These are phyloP conservation scores for Yamadazyma takamatsuzukensis DNA, from an alignment of 805 yeast genomes.

Conservation along the genomic window DNA sequence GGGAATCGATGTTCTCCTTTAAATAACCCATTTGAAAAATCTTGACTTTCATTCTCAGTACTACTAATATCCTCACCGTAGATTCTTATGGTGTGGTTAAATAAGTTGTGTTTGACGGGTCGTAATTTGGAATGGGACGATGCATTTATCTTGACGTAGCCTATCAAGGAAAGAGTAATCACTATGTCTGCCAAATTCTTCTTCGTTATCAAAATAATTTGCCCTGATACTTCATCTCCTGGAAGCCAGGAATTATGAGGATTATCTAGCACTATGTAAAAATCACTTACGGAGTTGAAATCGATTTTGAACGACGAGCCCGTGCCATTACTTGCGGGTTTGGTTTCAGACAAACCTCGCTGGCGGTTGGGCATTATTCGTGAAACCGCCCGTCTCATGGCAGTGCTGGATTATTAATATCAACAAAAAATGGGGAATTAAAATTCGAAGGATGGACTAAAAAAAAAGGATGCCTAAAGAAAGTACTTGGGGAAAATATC, in stretches of 20 bases:
- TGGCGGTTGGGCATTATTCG: constrained; percentile 30
- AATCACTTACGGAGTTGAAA: constrained; percentile 50
- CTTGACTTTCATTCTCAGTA: constrained; percentile 15
- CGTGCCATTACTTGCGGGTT: constrained; percentile 1
- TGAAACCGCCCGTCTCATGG: constrained; percentile 52
- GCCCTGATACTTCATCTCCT: constrained; percentile 71
- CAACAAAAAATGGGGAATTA: too few species aligned
- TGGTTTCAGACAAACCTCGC: constrained; percentile 7
- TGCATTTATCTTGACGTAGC: constrained; percentile 53
- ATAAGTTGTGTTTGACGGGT: constrained; percentile 48
- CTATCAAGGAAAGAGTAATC: constrained; percentile 51
- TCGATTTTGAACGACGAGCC: constrained; percentile 19
- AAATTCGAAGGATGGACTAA: too few species aligned
- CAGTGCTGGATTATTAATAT: too few species aligned
- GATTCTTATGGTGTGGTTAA: constrained; percentile 55
- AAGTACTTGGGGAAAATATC: too few species aligned
- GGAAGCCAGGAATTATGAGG: constrained; percentile 80
- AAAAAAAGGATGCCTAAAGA: too few species aligned
- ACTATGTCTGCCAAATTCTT: constrained; percentile 53
- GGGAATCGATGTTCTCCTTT: constrained; percentile 89
- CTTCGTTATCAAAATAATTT: constrained; percentile 52
- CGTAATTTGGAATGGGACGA: constrained; percentile 51
- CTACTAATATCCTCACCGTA: constrained; percentile 39
- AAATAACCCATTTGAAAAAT: constrained; percentile 47
- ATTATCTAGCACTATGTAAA: constrained; percentile 65